Evolutionary conservation across 2,329 filamentous ascomycete genomes (phyloP).

Genomic region (Fonsecaea pugnacius): DNA sequence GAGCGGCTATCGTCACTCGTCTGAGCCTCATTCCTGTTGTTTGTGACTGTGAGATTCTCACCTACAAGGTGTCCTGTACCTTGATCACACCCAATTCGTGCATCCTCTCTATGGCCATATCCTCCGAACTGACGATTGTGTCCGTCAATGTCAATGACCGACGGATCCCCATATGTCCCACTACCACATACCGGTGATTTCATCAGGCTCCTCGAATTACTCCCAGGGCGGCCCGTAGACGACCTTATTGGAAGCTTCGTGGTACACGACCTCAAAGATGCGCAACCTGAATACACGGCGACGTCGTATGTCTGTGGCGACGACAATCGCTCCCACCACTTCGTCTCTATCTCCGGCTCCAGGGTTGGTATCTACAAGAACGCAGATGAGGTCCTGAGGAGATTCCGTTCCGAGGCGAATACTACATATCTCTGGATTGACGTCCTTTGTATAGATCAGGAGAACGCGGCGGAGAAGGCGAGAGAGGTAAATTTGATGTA

Average conservation of each 20-base stretch:
- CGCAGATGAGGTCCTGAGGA: slow-evolving; percentile 21
- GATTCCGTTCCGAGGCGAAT: slow-evolving; percentile 14
- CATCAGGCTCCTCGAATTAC: slow-evolving; percentile 19
- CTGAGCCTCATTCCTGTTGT: not conserved
- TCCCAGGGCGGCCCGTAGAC: slow-evolving; percentile 9
- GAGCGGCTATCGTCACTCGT: not conserved
- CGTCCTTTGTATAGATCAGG: slow-evolving; percentile 21
- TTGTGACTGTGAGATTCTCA: not conserved
- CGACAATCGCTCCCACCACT: slow-evolving; percentile 11
- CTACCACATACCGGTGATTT: slow-evolving; percentile 19
- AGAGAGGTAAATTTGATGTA: slow-evolving; percentile 16
- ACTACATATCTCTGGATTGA: slow-evolving; percentile 24
- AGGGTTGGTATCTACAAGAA: slow-evolving; percentile 25
- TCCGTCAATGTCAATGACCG: not conserved
- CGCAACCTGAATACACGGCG: slow-evolving; percentile 16
- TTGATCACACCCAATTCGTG: not conserved
- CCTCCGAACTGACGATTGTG: not conserved
- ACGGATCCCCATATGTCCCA: slow-evolving; percentile 10
- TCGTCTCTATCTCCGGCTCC: slow-evolving; percentile 14
- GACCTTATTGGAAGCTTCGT: slow-evolving; percentile 16
- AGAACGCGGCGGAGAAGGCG: slow-evolving; percentile 21
- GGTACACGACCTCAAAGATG: slow-evolving; percentile 21
- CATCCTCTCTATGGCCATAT: not conserved
- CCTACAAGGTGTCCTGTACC: not conserved
- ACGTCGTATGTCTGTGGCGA: slow-evolving; percentile 26